Evolutionary conservation across 1,284 basidiomycete species (phyloP).

Genomic region (Moesziomyces globuligerus): DNA sequence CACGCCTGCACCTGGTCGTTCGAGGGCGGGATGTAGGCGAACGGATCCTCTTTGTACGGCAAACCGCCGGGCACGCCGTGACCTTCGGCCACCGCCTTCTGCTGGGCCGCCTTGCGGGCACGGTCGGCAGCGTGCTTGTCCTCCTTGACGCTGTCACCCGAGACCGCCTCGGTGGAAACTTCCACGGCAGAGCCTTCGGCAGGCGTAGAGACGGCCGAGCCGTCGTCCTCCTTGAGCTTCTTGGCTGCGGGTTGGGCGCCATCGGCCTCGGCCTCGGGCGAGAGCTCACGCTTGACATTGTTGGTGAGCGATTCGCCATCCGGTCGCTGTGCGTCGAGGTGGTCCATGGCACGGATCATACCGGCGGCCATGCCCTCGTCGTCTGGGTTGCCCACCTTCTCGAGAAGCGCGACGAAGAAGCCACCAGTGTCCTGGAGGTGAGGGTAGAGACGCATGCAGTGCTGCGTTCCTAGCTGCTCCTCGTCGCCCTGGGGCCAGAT

Average conservation of each 20-base stretch:
- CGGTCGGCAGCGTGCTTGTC: constrained; percentile 60
- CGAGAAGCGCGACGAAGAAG: constrained; percentile 93
- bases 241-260: constrained; percentile 40
- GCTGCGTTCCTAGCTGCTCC: constrained; percentile 51
- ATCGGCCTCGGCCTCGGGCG: constrained; percentile 38
- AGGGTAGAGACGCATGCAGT: constrained; percentile 74
- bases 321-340: constrained; percentile 33
- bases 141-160: constrained; percentile 32
- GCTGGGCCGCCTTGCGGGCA: constrained; percentile 38
- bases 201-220: constrained; percentile 2
- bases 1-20: constrained; percentile 53
- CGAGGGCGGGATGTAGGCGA: constrained; percentile 52
- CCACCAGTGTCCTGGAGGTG: constrained; percentile 97
- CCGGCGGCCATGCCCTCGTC: constrained; percentile 62
- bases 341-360: constrained; percentile 62
- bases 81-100: constrained; percentile 38
- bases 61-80: constrained; percentile 58
- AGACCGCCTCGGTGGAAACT: constrained; percentile 12
- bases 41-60: constrained; percentile 64
- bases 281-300: constrained; percentile 30
- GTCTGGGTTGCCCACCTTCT: constrained; percentile 69
- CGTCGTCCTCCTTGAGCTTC: constrained; percentile 43
- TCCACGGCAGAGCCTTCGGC: constrained; percentile 7
- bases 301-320: constrained; percentile 31
- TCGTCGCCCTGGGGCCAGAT: constrained; percentile 66